Evolutionary conservation across 2,329 filamentous ascomycete genomes (phyloP).

Genomic region (Calycina herbarum): DNA sequence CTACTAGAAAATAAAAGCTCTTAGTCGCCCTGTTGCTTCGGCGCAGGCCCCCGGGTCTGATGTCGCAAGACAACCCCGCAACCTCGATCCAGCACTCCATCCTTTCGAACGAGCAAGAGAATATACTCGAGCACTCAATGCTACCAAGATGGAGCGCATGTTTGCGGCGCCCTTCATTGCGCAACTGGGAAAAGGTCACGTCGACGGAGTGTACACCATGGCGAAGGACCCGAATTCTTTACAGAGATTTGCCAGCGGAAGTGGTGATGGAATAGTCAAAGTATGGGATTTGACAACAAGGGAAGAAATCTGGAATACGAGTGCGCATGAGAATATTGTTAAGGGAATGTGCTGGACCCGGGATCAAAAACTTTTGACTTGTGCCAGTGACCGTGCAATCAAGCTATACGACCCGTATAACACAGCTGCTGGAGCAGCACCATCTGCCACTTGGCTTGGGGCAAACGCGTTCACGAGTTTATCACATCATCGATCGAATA

Average conservation of each 20-base stretch:
- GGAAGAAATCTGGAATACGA: conserved; percentile 73
- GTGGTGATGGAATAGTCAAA: conserved; percentile 91
- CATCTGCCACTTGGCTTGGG: conserved; percentile 82
- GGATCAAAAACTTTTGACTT: conserved; percentile 82
- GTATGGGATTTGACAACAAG: conserved; percentile 79
- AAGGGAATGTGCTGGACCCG: conserved; percentile 89
- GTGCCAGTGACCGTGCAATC: conserved; percentile 80
- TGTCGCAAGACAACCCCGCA: conserved; percentile 64
- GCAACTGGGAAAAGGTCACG: conserved; percentile 85
- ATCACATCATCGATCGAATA: conserved; percentile 76
- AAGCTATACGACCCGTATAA: conserved; percentile 92
- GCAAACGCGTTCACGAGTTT: conserved; percentile 78
- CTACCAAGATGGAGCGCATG: conserved; percentile 91
- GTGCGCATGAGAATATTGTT: conserved; percentile 90
- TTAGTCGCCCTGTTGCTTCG: conserved; percentile 63
- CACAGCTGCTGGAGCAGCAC: conserved; percentile 65
- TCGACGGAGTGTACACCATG: conserved; percentile 84
- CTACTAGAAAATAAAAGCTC: conserved; percentile 60
- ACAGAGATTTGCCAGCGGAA: conserved; percentile 76
- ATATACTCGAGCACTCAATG: conserved; percentile 76
- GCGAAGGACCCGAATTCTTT: conserved; percentile 77
- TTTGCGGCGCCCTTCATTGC: conserved; percentile 82
- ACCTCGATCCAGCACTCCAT: conserved; percentile 81
- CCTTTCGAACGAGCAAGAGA: conserved; percentile 90
- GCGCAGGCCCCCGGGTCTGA: conserved; percentile 67